These are phyloP conservation scores for Straminergon stramineum DNA, from an alignment of 225 moss, liverwort and hornwort genomes.

Conservation along the genomic window DNA sequence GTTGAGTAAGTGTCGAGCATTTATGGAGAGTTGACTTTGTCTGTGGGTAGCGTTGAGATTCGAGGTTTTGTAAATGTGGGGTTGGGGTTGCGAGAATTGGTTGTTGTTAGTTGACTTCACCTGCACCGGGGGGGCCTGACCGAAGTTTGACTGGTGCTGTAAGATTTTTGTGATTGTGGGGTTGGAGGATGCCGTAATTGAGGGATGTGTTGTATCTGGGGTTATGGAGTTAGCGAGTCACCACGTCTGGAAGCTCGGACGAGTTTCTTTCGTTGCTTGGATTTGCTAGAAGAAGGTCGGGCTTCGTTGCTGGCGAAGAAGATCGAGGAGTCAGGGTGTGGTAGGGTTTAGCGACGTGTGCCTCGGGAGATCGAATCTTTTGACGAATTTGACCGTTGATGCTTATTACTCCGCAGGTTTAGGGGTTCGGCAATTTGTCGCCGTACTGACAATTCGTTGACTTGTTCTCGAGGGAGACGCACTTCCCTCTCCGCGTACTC, in stretches of 20 bases:
- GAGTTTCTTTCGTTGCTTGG: not conserved
- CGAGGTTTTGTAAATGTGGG: not conserved
- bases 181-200: not conserved
- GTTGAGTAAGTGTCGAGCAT: not conserved
- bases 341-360: not conserved
- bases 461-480: not conserved
- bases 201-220: not conserved
- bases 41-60: not conserved
- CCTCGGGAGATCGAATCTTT: not conserved
- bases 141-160: not conserved
- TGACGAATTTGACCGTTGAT: constrained; percentile 8
- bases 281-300: not conserved
- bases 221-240: not conserved
- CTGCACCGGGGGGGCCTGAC: not conserved
- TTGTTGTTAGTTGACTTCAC: not conserved
- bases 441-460: not conserved
- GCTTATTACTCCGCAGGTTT: not conserved
- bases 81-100: not conserved
- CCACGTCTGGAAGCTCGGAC: not conserved
- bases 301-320: not conserved
- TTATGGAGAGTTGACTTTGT: not conserved
- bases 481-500: not conserved
- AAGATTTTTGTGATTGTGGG: not conserved
- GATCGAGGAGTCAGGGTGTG: not conserved
- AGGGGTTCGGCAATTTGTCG: not conserved